A percentile compares a stretch with the other conserved stretches of the same genome.
These are phyloP conservation scores for Ichthyophthirius multifiliis DNA, from an alignment of 169 alveolate species.

Conservation along the genomic window DNA sequence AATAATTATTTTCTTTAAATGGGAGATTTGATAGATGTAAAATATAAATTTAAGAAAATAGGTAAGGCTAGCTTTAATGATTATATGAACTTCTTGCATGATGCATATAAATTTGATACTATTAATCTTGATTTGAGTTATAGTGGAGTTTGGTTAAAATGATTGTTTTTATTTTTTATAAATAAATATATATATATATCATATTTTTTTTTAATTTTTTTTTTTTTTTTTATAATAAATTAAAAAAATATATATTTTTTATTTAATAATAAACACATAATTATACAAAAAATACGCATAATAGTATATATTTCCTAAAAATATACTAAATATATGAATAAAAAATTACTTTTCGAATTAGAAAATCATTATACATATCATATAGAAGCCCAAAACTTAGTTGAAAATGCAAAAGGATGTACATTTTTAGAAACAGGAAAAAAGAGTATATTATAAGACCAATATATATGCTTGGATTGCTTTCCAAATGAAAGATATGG, in stretches of 20 bases:
- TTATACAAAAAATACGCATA: too few relatives aligned
- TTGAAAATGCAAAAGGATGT: background rate
- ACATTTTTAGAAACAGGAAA: background rate
- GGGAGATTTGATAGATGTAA: constrained; percentile 59
- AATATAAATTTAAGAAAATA: constrained; percentile 36
- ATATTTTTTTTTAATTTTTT: too few relatives aligned
- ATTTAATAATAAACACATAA: too few relatives aligned
- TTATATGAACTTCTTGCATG: constrained; percentile 74
- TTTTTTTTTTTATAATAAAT: too few relatives aligned
- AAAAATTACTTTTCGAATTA: background rate
- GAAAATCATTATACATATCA: constrained; percentile 7
- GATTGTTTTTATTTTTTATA: too few relatives aligned
- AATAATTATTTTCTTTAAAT: constrained; percentile 55
- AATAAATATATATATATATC: too few relatives aligned
- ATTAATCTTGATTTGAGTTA: constrained; percentile 33
- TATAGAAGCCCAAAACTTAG: background rate
- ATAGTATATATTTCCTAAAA: too few relatives aligned
- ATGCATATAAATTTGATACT: constrained; percentile 60
- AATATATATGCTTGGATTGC: constrained; percentile 1
- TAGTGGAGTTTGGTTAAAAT: constrained; percentile 39
- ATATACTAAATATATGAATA: background rate
- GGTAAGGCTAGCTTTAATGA: constrained; percentile 62
- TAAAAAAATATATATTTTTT: too few relatives aligned
- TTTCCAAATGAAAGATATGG: constrained; percentile 11
- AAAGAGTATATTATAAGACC: background rate